Evolutionary conservation across 257 asterid genomes (phyloP), one percentile per base, ranked within the genome.

Genomic region (Solanum pennellii): DNA sequence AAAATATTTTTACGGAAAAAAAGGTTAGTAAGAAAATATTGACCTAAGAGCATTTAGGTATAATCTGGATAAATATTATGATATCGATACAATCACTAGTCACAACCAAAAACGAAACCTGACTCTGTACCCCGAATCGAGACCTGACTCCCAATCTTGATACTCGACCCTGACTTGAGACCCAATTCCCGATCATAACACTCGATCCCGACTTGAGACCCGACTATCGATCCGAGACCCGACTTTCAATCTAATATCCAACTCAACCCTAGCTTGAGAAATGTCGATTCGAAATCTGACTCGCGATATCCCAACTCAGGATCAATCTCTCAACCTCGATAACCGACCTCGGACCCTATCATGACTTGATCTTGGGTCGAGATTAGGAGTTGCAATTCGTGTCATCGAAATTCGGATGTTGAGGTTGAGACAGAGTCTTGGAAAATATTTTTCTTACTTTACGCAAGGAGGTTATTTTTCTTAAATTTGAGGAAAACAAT

Each of bases 401-500:
- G 9, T 49, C 60, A 49, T 49, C 60, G 16, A 49, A 49, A 49
- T 49, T 49, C 4, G 0, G 23, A 49, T 49, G 23, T 49, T 49
- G 60, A 49, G 60, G 60, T 49, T 49, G 4, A 49, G 9, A 49
- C 3, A 49, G 59, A 47, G 56, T 14, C 7, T 47, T 14, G 56
- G 0, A 47, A 14, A 47, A 47, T 15, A 0, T 7, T 56, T 7
- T 20, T 56, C 2, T 56, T 56, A 56, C 2, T 20, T 56, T 2
- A 20, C 2, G 12, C 20, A 0, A 3, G 25, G 0, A 0, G 0
- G 25, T 3, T 12, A 56, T 20, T 59, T 59, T 59, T 0, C 66
- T 1, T 59, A 59, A 59, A 20, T 59, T 20, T 59, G 12, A 56
- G 2, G 3, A 56, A 56, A 56, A 56, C 1, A 18, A 7, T 3